phyloP scores from a whole-genome alignment of 179 eudicot genomes.

The Carnegiea gigantea region DNA sequence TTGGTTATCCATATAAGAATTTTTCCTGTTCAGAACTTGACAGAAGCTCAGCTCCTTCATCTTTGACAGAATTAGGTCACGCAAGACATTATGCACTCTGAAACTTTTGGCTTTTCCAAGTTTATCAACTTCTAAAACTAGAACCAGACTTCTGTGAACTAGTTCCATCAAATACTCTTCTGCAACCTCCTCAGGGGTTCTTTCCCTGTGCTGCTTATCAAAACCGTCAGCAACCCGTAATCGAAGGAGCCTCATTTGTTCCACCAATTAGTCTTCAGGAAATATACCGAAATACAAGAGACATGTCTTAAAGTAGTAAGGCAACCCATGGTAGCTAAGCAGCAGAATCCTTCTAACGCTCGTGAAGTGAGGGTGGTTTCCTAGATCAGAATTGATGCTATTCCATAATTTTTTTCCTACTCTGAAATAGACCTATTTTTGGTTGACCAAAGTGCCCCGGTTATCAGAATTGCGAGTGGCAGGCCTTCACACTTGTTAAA shows the following conservation, averaged over 20 bases:
- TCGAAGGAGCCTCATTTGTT: conserved; percentile 18
- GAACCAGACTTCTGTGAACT: not conserved
- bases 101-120: not conserved
- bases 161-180: not conserved
- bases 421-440: not conserved
- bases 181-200: conserved; percentile 26
- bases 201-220: conserved; percentile 1
- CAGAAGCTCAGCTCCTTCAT: conserved; percentile 31
- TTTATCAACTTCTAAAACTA: not conserved
- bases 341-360: conserved; percentile 8
- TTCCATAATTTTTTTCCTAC: conserved; percentile 9
- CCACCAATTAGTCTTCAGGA: conserved; percentile 23
- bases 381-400: conserved; percentile 13
- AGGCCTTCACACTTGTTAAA: conserved; percentile 16
- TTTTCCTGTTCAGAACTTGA: not conserved
- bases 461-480: conserved; percentile 26
- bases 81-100: not conserved
- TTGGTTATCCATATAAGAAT: not conserved
- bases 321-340: conserved; percentile 29
- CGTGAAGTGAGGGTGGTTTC: conserved; percentile 4
- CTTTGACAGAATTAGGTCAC: not conserved
- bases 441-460: conserved; percentile 10
- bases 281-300: conserved; percentile 38
- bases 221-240: conserved; percentile 47
- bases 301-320: conserved; percentile 30